Evolutionary conservation across 192 early-diverging fungal genomes (phyloP).

Genomic region (Backusella tuberculispora): DNA sequence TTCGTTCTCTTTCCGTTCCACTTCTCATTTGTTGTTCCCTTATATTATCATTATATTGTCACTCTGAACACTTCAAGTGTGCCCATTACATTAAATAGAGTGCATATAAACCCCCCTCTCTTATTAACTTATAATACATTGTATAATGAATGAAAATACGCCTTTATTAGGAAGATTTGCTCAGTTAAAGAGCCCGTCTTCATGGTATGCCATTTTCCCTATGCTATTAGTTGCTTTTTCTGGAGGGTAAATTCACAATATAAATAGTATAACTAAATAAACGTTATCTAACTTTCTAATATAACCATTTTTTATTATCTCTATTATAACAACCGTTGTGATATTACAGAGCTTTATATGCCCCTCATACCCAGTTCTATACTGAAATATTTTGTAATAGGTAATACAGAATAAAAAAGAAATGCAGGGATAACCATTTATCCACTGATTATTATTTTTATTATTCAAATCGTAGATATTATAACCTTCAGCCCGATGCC

Average conservation of each 20-base stretch:
- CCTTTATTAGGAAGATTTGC: neutral
- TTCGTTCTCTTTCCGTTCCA: neutral
- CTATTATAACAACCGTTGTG: neutral
- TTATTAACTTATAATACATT: neutral
- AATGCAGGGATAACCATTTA: neutral
- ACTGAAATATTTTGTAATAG: constrained; percentile 44
- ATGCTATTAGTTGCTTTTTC: constrained; percentile 16
- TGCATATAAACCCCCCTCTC: neutral
- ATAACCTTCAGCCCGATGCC: constrained; percentile 10
- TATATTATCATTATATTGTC: neutral
- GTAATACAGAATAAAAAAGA: constrained; percentile 24
- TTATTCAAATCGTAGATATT: constrained; percentile 23
- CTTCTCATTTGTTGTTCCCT: neutral
- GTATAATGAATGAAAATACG: neutral
- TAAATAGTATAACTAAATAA: neutral
- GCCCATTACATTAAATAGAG: constrained; percentile 15
- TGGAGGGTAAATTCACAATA: neutral
- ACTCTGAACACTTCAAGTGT: constrained; percentile 11
- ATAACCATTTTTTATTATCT: neutral
- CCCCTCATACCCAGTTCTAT: constrained; percentile 37
- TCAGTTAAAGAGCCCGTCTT: constrained; percentile 17
- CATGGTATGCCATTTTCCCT: constrained; percentile 21
- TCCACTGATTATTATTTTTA: neutral
- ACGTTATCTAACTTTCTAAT: neutral
- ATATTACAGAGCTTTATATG: constrained; percentile 15